Conservation (phyloP, 164 flowering plant species). For the Liquidambar formosana region DNA sequence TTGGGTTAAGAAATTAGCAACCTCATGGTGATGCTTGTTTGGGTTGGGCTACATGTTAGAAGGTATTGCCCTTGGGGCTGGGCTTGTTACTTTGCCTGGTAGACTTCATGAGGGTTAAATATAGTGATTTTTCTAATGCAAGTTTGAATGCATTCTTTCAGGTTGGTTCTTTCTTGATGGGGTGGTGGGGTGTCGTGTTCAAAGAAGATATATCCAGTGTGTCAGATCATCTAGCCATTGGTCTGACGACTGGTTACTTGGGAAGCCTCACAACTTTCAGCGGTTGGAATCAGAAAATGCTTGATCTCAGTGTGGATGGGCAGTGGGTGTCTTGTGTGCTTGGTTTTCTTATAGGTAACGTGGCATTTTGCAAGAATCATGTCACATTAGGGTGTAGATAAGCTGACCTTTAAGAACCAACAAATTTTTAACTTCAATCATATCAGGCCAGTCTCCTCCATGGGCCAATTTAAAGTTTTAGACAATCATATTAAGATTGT, state of each 20-base stretch:
- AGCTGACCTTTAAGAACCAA: background rate
- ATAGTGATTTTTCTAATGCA: background rate
- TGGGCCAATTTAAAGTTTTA: background rate
- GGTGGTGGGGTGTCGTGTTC: constrained; percentile 90
- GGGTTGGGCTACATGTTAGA: background rate
- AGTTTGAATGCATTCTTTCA: constrained; percentile 18
- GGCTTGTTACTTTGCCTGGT: background rate
- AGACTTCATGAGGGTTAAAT: no score
- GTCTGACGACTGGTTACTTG: constrained; percentile 84
- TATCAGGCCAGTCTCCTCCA: background rate
- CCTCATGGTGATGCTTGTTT: background rate
- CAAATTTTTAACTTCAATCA: background rate
- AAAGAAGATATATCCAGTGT: constrained; percentile 59
- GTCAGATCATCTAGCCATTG: constrained; percentile 76
- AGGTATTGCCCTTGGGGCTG: background rate
- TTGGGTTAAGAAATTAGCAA: background rate
- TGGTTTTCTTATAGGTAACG: constrained; percentile 65
- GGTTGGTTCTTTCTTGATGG: constrained; percentile 97
- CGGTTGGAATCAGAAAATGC: constrained; percentile 98
- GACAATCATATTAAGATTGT: background rate
- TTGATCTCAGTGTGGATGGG: constrained; percentile 70
- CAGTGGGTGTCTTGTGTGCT: constrained; percentile 57
- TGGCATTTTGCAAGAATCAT: constrained; percentile 1
- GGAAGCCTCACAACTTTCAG: constrained; percentile 99
- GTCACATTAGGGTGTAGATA: background rate